Base-by-base conservation (phyloP, 495 filamentous ascomycete species). In the Penicillium robsamsonii region DNA sequence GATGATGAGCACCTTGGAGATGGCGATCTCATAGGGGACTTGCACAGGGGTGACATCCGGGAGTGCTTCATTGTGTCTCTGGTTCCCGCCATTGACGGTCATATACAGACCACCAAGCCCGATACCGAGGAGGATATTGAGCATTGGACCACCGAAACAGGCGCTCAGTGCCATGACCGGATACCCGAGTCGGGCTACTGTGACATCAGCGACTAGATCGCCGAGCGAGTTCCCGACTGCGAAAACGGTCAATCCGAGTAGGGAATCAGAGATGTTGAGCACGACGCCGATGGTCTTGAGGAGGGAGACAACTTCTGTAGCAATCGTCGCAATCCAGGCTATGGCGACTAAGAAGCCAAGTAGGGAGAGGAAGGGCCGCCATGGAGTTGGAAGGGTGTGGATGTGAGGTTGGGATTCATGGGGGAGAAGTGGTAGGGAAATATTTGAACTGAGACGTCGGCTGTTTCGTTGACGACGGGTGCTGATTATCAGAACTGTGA, bases 81-180 rank as follows among this genome's bases (percentile, higher is more conserved):
- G 57, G 10, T 58, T 60, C 3, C 59, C 52, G 5, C 58, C 30
- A 5, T 77, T 73, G 27, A 92, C 70, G 5, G 85, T 89, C 80
- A 96, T 94, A 62, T 90, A 96, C 31, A 91, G 75, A 1, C 95
- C 95, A 20, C 87, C 87, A 9, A 97, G 71, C 3, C 95, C 95
- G 45, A 99, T 91, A 0, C 95, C 95, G 12, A 99, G 83, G 0
- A 99, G 75, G 51, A 99, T 99, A 64, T 99, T 99, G 24, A 99
- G 81, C 90, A 99, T 91, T 0, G 95, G 95, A 0, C 95, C 95
- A 15, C 95, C 95, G 63, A 97, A 97, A 65, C 95, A 99, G 27
- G 95, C 95, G 54, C 73, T 75, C 60, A 99, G 79, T 8, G 95
- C 95, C 95, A 99, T 99, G 41, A 97, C 92, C 0, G 95, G 95